phyloP scores from a whole-genome alignment of 1,139 yeast genomes.

The Hansenula lynferdii region DNA sequence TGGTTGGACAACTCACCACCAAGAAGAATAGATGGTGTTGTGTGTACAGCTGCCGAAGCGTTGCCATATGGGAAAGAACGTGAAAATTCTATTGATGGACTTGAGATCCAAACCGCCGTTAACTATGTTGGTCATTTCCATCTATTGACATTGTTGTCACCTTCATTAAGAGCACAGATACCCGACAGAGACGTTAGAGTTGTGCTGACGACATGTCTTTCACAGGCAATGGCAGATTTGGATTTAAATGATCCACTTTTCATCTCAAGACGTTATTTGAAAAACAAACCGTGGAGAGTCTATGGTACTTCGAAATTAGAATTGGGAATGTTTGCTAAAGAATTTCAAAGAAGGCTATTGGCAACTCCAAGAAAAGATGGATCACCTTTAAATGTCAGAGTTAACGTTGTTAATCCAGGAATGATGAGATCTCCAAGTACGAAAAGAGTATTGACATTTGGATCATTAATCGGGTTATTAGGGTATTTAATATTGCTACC shows the following conservation, averaged over 20 bases:
- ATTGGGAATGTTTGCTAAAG: constrained; percentile 67
- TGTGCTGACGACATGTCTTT: constrained; percentile 67
- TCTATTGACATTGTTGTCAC: constrained; percentile 69
- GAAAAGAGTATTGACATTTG: constrained; percentile 73
- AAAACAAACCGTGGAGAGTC: constrained; percentile 61
- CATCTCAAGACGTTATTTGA: constrained; percentile 56
- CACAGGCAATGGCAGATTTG: constrained; percentile 68
- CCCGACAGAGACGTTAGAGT: constrained; percentile 92
- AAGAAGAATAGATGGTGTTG: constrained; percentile 79
- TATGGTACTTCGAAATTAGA: constrained; percentile 81
- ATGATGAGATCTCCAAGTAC: constrained; percentile 84
- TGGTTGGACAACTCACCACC: constrained; percentile 95
- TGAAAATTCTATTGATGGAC: constrained; percentile 69
- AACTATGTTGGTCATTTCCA: constrained; percentile 83
- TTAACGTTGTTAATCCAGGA: constrained; percentile 89
- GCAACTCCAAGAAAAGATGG: constrained; percentile 41
- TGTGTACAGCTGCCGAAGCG: constrained; percentile 84
- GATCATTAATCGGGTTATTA: constrained; percentile 65
- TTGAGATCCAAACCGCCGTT: constrained; percentile 78
- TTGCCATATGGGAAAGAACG: constrained; percentile 63
- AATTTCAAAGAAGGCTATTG: constrained; percentile 62
- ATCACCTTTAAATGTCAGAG: constrained; percentile 63
- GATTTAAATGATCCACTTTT: constrained; percentile 66
- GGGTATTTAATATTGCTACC: constrained; percentile 72
- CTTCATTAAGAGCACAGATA: constrained; percentile 82